These are phyloP conservation scores for Ophiocordyceps camponoti-leonardi DNA, from an alignment of 2,329 filamentous ascomycete species.

Conservation along the genomic window DNA sequence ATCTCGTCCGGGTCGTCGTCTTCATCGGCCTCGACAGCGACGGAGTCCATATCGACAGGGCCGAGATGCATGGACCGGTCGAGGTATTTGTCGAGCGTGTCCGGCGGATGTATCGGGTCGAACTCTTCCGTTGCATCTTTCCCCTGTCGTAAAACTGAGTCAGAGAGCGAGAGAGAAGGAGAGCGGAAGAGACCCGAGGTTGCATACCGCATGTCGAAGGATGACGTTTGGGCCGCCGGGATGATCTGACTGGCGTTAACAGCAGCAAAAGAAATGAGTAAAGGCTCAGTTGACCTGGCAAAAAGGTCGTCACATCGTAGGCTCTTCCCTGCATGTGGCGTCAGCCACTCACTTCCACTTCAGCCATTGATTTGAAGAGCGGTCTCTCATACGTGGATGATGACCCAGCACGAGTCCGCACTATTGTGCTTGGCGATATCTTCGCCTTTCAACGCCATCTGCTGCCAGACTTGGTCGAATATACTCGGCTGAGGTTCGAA, in stretches of 20 bases:
- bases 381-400: slow-evolving; percentile 46
- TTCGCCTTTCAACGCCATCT: slow-evolving; percentile 30
- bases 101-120: slow-evolving; percentile 74
- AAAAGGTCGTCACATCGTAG: slow-evolving; percentile 79
- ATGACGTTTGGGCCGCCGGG: slow-evolving; percentile 87
- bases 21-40: slow-evolving; percentile 53
- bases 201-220: slow-evolving; percentile 69
- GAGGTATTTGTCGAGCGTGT: slow-evolving; percentile 75
- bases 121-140: slow-evolving; percentile 89
- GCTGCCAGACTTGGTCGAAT: not conserved
- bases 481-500: not conserved
- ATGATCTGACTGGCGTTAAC: slow-evolving; percentile 39
- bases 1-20: slow-evolving; percentile 38
- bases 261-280: not conserved
- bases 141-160: slow-evolving; percentile 27
- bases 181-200: not conserved
- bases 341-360: not conserved
- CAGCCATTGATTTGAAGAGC: not conserved
- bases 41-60: slow-evolving; percentile 74
- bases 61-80: slow-evolving; percentile 75
- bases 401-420: slow-evolving; percentile 78
- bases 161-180: not conserved
- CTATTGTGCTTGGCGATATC: slow-evolving; percentile 56
- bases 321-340: slow-evolving; percentile 41
- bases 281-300: slow-evolving; percentile 40